Evolutionary conservation across 1,139 yeast species (phyloP).

Genomic region (Pichiaceae sp.): DNA sequence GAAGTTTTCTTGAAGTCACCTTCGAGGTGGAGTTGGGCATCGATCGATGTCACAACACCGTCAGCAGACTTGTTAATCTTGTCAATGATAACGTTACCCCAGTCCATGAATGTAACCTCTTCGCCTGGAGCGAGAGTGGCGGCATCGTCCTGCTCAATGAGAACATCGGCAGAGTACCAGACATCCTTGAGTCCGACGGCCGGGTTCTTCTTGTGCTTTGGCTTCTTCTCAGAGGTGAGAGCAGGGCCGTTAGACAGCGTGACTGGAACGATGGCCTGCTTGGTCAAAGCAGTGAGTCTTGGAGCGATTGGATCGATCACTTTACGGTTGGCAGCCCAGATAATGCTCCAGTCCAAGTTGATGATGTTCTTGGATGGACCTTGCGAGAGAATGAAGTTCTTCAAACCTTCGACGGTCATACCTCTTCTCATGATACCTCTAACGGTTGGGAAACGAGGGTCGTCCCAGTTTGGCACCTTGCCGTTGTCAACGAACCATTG

Average conservation of each 20-base stretch:
- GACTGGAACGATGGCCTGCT: constrained; percentile 54
- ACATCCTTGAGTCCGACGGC: constrained; percentile 83
- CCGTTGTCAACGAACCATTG: constrained; percentile 96
- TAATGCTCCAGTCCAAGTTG: constrained; percentile 92
- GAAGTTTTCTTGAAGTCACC: constrained; percentile 98
- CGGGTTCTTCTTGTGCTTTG: constrained; percentile 94
- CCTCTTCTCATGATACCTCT: constrained; percentile 99
- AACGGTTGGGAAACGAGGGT: constrained; percentile 98
- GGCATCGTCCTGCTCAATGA: constrained; percentile 91
- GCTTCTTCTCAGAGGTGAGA: constrained; percentile 60
- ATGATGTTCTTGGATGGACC: constrained; percentile 96
- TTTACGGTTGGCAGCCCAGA: constrained; percentile 97
- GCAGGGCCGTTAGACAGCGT: constrained; percentile 66
- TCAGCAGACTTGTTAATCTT: constrained; percentile 52
- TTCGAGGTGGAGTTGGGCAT: constrained; percentile 80
- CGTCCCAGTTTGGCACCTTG: constrained; percentile 90
- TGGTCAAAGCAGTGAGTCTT: constrained; percentile 76
- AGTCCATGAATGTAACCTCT: constrained; percentile 95
- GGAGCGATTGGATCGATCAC: constrained; percentile 95
- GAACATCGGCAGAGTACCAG: constrained; percentile 50
- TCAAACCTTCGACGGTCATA: constrained; percentile 95
- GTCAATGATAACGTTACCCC: constrained; percentile 91
- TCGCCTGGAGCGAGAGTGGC: constrained; percentile 59
- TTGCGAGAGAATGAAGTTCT: constrained; percentile 86
- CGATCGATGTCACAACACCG: constrained; percentile 50